Evolutionary conservation across 2,329 filamentous ascomycete species (phyloP).

Genomic region (Fusarium phyllophilum): DNA sequence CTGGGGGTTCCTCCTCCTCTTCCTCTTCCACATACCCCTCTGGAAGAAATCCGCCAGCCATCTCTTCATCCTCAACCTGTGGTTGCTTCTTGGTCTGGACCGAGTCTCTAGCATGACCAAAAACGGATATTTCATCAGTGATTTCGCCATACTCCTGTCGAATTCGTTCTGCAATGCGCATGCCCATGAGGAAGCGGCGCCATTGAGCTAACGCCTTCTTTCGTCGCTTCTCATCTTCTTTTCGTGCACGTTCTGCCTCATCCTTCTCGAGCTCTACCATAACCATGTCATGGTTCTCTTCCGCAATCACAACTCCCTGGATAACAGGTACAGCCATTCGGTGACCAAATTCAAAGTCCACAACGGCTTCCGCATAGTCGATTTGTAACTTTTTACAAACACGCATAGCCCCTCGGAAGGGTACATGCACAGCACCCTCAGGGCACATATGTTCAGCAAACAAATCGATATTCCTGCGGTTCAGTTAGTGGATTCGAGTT

Average conservation of each 20-base stretch:
- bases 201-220: constrained; percentile 79
- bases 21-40: constrained; percentile 65
- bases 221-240: constrained; percentile 84
- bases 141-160: constrained; percentile 78
- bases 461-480: constrained; percentile 82
- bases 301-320: constrained; percentile 87
- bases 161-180: constrained; percentile 84
- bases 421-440: constrained; percentile 82
- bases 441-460: constrained; percentile 96
- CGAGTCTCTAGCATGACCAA: constrained; percentile 59
- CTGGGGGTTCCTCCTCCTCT: constrained; percentile 47
- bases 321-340: constrained; percentile 94
- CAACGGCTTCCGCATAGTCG: constrained; percentile 93
- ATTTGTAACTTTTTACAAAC: constrained; percentile 87
- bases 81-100: constrained; percentile 28
- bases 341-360: constrained; percentile 95
- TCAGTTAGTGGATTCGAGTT: constrained; percentile 31
- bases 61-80: constrained; percentile 57
- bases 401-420: constrained; percentile 77
- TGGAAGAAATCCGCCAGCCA: constrained; percentile 70
- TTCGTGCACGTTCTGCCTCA: constrained; percentile 77
- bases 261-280: constrained; percentile 83
- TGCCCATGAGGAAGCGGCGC: constrained; percentile 86
- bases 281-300: constrained; percentile 78
- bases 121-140: constrained; percentile 61